Evolutionary conservation across 768 basidiomycete genomes (phyloP), one percentile per base, ranked within the genome.

Genomic region (Collybiopsis luxurians): DNA sequence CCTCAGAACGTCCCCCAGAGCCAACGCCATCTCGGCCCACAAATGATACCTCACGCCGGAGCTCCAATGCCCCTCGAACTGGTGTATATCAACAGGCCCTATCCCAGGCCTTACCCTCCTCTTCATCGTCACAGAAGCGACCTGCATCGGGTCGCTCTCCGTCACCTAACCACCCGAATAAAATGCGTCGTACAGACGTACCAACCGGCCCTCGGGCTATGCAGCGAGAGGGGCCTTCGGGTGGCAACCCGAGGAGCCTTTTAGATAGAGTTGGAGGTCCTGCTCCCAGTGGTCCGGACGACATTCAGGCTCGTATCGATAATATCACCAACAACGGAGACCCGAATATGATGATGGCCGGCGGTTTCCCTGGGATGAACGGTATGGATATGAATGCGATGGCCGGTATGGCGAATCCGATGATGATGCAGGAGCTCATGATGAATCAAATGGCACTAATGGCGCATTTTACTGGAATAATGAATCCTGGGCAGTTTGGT

Each of bases 401-500:
- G 74, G 78, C 72, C 77, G 36, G 76, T 56, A 82, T 82, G 75
- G 71, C 79, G 45, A 91, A 86, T 63, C 86, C 89, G 39, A 61
- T 90, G 59, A 72, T 88, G 71, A 71, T 95, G 62, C 93, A 94
- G 70, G 92, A 92, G 67, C 87, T 95, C 81, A 86, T 95, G 84
- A 86, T 90, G 82, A 90, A 82, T 69, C 89, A 94, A 68, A 92
- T 92, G 89, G 88, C 91, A 26, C 79, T 95, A 65, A 95, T 95
- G 94, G 85, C 89, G 55, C 92, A 95, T 73, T 90, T 96, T 86
- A 90, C 90, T 40, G 90, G 87, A 27, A 87, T 92, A 69, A 78
- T 90, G 61, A 84, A 82, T 63, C 82, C 86, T 10, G 83, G 79
- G 9, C 84, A 83, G 64, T 83, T 82, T 72, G 77, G 73, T 46